Base-by-base conservation (phyloP, 1,139 yeast genomes). In the Taiozyma onychis region DNA sequence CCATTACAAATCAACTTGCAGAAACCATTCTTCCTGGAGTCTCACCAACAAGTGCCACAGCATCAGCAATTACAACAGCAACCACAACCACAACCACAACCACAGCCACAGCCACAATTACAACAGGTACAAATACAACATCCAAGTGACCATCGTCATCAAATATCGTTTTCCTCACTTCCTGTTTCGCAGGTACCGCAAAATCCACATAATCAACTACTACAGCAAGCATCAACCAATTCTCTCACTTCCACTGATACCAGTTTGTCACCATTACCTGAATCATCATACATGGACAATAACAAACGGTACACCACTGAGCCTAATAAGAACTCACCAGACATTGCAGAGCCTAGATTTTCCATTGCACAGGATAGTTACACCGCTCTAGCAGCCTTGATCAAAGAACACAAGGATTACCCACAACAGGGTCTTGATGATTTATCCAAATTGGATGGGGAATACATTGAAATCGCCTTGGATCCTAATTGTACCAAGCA, bases 1-100 rank as follows among this genome's bases (percentile, higher is more conserved):
- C 54, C 57, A 6, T 22, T 58, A 16, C 57, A 57, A 45, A 54
- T 59, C 32, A 57, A 59, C 35, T 45, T 59, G 2, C 61, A 58
- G 26, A 50, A 54, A 46, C 48, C 56, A 1, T 51, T 51, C n/a
- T 45, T 56, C 6, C 55, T 51, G 9, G 41, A 37, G 6, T 8
- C 41, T 18, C 10, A 18, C 13, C 41, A 37, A 21, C 14, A 1
- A 37, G 24, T 37, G 3, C 26, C 26, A 7, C 26, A 24, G 26
- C 26, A 24, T 24, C 26, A 24, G 26, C 26, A 24, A 24, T 24
- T 24, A 24, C 26, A 24, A 7, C 24, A 18, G 9, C 41, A 37
- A 9, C 13, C n/a, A 6, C 21, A 9, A 11, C 41, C 14, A n/a
- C n/a, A n/a, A n/a, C n/a, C n/a, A 4, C 24, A 14, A 28, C 39